Conservation (phyloP, 345 rosid genomes). For the Eutrema japonicum region DNA sequence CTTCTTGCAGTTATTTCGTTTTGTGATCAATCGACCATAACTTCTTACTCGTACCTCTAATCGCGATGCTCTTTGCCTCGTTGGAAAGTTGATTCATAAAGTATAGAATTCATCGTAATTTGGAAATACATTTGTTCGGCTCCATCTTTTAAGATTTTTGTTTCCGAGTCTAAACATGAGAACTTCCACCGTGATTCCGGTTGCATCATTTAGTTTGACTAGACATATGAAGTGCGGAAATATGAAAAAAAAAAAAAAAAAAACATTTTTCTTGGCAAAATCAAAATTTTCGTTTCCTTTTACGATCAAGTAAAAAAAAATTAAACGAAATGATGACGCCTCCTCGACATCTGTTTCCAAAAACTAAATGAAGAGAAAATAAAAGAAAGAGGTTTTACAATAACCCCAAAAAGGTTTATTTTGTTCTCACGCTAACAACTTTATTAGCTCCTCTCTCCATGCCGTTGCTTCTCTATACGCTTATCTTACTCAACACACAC, state of each 20-base stretch:
- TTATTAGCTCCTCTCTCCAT: slow-evolving; percentile 26
- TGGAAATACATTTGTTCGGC: too few relatives aligned
- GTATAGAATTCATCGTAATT: not conserved
- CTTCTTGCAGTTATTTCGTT: not conserved
- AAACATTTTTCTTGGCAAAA: not conserved
- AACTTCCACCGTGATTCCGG: too few relatives aligned
- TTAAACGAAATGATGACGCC: slow-evolving; percentile 18
- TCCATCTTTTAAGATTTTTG: too few relatives aligned
- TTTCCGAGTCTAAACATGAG: too few relatives aligned
- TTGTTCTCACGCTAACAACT: slow-evolving; percentile 32
- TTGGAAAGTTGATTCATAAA: not conserved
- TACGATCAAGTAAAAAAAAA: not conserved
- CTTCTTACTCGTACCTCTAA: not conserved
- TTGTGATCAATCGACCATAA: not conserved
- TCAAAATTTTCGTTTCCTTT: not conserved
- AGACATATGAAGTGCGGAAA: too few relatives aligned
- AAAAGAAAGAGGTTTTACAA: not conserved
- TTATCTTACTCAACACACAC: slow-evolving; percentile 7
- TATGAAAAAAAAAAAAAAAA: too few relatives aligned
- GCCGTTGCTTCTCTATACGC: slow-evolving; percentile 37
- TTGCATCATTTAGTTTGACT: too few relatives aligned
- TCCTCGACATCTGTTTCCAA: slow-evolving; percentile 5
- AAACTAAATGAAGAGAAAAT: not conserved
- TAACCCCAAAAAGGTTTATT: slow-evolving; percentile 12
- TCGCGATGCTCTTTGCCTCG: not conserved